phyloP scores from a whole-genome alignment of 106 monocot species.

The Phalaenopsis equestris region DNA sequence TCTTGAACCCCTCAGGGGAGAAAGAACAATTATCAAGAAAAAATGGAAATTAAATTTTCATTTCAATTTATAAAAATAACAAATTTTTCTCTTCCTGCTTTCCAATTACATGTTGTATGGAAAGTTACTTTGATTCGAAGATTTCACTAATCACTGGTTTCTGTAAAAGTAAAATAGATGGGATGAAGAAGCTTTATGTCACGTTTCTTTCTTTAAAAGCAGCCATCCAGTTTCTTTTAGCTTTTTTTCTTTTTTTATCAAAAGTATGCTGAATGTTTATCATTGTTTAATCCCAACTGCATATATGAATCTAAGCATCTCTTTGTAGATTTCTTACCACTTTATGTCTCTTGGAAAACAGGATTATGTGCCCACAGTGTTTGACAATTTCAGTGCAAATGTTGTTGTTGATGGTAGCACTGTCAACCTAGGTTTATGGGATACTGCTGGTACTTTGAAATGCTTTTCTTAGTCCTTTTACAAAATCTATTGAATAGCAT shows the following conservation, averaged over 20 bases:
- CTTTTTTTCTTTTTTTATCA: not conserved
- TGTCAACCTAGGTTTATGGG: constrained; percentile 7
- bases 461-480: not conserved
- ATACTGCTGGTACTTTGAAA: not conserved
- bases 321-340: not conserved
- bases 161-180: not conserved
- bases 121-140: not conserved
- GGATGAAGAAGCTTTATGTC: not conserved
- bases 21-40: not conserved
- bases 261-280: not conserved
- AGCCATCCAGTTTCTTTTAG: not conserved
- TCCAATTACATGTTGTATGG: not conserved
- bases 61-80: not conserved
- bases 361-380: constrained; percentile 5
- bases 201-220: not conserved
- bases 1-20: not conserved
- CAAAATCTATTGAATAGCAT: not conserved
- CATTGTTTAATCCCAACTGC: not conserved
- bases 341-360: not conserved
- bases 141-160: not conserved
- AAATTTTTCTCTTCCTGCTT: not conserved
- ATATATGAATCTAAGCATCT: not conserved
- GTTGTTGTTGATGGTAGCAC: constrained; percentile 6
- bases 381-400: constrained; percentile 9
- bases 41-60: not conserved